Evolutionary conservation across 441 rosid genomes (phyloP).

Genomic region (Kokia cookei): DNA sequence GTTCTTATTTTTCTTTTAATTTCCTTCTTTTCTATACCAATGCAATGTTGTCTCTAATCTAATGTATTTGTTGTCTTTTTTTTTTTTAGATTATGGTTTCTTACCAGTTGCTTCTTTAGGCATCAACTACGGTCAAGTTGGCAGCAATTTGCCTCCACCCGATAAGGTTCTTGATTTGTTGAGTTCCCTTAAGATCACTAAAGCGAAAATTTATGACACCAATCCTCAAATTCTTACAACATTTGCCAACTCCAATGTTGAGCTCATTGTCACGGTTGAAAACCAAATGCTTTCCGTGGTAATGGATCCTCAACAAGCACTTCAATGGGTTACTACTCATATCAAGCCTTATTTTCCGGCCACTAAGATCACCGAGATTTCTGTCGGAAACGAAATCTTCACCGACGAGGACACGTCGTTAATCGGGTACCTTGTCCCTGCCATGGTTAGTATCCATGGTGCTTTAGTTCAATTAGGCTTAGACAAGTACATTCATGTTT

Average conservation of each 20-base stretch:
- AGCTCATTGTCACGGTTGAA: conserved; percentile 59
- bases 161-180: conserved; percentile 48
- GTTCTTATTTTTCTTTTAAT: not conserved
- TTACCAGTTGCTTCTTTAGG: conserved; percentile 47
- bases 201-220: conserved; percentile 64
- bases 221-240: conserved; percentile 53
- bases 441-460: conserved; percentile 48
- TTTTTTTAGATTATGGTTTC: conserved; percentile 37
- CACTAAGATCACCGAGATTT: conserved; percentile 56
- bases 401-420: conserved; percentile 41
- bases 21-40: not conserved
- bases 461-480: conserved; percentile 56
- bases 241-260: conserved; percentile 50
- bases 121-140: conserved; percentile 77
- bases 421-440: conserved; percentile 51
- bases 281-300: conserved; percentile 45
- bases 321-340: conserved; percentile 59
- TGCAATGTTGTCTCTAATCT: not conserved
- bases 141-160: conserved; percentile 50
- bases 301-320: conserved; percentile 55
- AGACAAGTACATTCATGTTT: conserved; percentile 52
- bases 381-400: conserved; percentile 62
- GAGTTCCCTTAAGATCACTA: conserved; percentile 42
- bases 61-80: not conserved
- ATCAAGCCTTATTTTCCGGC: conserved; percentile 58